Evolutionary conservation across 768 basidiomycete genomes (phyloP).

Genomic region (Termitomyces sp.): DNA sequence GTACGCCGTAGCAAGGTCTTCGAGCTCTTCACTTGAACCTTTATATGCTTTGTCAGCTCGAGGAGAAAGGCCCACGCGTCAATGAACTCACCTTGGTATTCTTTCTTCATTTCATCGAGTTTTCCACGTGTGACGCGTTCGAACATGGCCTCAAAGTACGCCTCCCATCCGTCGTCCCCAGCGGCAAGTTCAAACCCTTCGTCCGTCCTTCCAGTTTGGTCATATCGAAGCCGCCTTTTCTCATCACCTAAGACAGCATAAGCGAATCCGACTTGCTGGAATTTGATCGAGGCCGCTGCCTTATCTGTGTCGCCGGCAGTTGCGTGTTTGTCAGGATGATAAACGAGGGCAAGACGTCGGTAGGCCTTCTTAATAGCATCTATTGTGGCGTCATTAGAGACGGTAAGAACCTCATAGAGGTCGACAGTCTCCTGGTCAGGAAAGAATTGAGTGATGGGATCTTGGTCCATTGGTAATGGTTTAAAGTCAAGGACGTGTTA

Average conservation of each 20-base stretch:
- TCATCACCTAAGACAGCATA: slow-evolving; percentile 85
- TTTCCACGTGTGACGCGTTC: slow-evolving; percentile 81
- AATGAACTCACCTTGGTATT: slow-evolving; percentile 73
- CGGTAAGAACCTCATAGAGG: slow-evolving; percentile 69
- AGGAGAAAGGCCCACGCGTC: neutral
- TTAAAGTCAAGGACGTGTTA: slow-evolving; percentile 5
- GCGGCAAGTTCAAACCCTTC: slow-evolving; percentile 68
- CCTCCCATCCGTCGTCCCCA: slow-evolving; percentile 89
- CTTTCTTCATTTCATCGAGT: slow-evolving; percentile 89
- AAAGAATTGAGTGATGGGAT: slow-evolving; percentile 75
- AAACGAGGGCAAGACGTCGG: slow-evolving; percentile 71
- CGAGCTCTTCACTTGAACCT: slow-evolving; percentile 79
- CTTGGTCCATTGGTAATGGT: slow-evolving; percentile 51
- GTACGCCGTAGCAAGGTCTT: slow-evolving; percentile 78
- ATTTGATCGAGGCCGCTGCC: slow-evolving; percentile 67
- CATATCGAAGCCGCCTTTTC: slow-evolving; percentile 70
- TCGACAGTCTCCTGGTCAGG: slow-evolving; percentile 66
- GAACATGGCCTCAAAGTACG: slow-evolving; percentile 90
- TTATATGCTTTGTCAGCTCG: slow-evolving; percentile 23
- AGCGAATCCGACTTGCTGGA: slow-evolving; percentile 92
- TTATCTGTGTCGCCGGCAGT: slow-evolving; percentile 52
- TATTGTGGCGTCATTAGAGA: slow-evolving; percentile 45
- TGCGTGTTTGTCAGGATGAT: slow-evolving; percentile 90
- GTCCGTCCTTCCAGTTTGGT: slow-evolving; percentile 79
- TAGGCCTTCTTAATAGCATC: slow-evolving; percentile 84